Evolutionary conservation across 164 flowering plant genomes (phyloP), one percentile per base, ranked within the genome.

Genomic region (Vitis rupestris): DNA sequence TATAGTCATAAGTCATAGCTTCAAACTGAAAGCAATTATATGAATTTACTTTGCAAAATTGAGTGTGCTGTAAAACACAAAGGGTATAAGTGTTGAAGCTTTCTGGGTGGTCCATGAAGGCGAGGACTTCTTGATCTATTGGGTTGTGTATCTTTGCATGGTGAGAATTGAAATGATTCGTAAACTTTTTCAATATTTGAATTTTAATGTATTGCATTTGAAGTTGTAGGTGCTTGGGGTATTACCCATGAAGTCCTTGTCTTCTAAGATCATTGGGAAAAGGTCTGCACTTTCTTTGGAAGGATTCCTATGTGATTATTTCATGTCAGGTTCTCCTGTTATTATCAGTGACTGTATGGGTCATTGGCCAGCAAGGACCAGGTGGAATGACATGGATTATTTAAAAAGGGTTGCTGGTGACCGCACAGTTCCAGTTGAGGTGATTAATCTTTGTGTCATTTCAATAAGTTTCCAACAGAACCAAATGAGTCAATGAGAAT

Each of bases 351-450:
- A 90, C 72, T 74, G 84, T 69, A 95, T 95, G 92, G 79, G 70
- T 73, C 89, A 91, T 72, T 95, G 98, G 99, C 99, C 98, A 19
- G 97, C 99, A 62, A 79, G 70, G 67, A 73, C 78, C 50, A 95
- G 81, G 78, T 95, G 99, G 99, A 89, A 86, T 74, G 86, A 91
- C 78, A 70, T 86, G 69, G 81, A 89, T 72, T 95, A 95, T 76
- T 78, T 95, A 10, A 82, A 77, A 76, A 84, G 74, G 79, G 87
- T 90, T 78, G 99, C 98, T 61, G 98, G 99, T 59, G 90, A 81
- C 50, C 91, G 97, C 10, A 95, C 99, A 10, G 84, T 95, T 70
- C 98, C 98, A 16, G 99, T 95, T 76, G 99, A 95, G 98, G 99
- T 95, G 80, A 82, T 79, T 77, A 63, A 63, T 70, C 59, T 59